These are phyloP conservation scores for Beauveria sp. DNA, from an alignment of 2,329 filamentous ascomycete genomes.

Conservation along the genomic window DNA sequence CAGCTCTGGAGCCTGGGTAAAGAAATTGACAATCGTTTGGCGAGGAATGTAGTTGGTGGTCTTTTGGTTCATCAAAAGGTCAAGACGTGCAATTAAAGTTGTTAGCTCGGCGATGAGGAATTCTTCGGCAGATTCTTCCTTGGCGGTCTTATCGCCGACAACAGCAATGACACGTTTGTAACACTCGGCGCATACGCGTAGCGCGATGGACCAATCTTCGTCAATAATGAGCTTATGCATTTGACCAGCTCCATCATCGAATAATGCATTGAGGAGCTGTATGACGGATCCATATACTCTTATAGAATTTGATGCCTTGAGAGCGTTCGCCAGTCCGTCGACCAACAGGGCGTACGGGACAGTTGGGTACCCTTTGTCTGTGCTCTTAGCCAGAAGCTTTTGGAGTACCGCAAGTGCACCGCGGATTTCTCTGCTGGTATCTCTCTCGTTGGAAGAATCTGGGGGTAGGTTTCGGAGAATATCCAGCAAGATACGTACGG, in stretches of 20 bases:
- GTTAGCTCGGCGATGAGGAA: constrained; percentile 36
- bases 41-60: constrained; percentile 52
- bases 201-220: constrained; percentile 57
- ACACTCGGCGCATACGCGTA: constrained; percentile 53
- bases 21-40: constrained; percentile 59
- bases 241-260: constrained; percentile 42
- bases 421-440: constrained; percentile 49
- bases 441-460: constrained; percentile 41
- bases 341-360: constrained; percentile 53
- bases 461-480: constrained; percentile 45
- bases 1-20: constrained; percentile 52
- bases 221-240: constrained; percentile 52
- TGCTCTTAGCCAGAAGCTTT: constrained; percentile 53
- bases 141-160: constrained; percentile 17
- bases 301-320: constrained; percentile 35
- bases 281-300: constrained; percentile 41
- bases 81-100: constrained; percentile 40
- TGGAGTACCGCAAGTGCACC: constrained; percentile 56
- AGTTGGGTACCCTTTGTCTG: constrained; percentile 51
- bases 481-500: constrained; percentile 57
- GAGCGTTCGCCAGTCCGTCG: constrained; percentile 47
- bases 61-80: constrained; percentile 37
- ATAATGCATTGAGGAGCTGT: constrained; percentile 48
- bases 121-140: constrained; percentile 27
- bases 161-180: constrained; percentile 23